These are phyloP conservation scores for Pleurotus salmoneostramineus DNA, from an alignment of 768 basidiomycete species.

Conservation along the genomic window DNA sequence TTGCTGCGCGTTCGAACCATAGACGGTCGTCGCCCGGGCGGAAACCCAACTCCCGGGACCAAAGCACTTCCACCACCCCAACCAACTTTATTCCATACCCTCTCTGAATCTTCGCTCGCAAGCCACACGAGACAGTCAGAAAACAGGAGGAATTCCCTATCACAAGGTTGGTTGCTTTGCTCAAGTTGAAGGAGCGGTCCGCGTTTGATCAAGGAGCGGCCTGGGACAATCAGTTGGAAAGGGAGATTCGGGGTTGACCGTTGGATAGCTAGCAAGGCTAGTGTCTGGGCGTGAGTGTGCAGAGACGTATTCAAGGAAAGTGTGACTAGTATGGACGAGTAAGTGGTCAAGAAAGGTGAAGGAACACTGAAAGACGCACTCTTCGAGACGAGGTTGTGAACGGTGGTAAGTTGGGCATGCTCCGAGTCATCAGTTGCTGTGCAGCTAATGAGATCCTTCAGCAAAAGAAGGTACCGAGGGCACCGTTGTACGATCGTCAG, in stretches of 20 bases:
- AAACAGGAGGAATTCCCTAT: conserved; percentile 76
- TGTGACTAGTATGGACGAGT: conserved; percentile 52
- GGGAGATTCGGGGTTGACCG: conserved; percentile 64
- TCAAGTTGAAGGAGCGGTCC: conserved; percentile 58
- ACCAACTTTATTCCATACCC: conserved; percentile 27
- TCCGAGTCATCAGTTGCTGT: conserved; percentile 68
- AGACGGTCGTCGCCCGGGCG: conserved; percentile 20
- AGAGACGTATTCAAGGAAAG: conserved; percentile 75
- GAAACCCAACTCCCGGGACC: conserved; percentile 13
- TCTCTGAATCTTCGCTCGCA: conserved; percentile 42
- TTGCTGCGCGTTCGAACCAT: conserved; percentile 49
- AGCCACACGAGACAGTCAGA: conserved; percentile 83
- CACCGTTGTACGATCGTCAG: conserved; percentile 86
- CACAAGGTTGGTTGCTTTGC: conserved; percentile 42
- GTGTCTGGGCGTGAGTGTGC: conserved; percentile 71
- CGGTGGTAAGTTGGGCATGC: conserved; percentile 53
- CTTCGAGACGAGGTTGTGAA: conserved; percentile 67
- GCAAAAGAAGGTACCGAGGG: conserved; percentile 79
- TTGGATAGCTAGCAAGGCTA: conserved; percentile 75
- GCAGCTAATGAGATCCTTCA: conserved; percentile 75
- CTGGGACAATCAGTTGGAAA: conserved; percentile 68
- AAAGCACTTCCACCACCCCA: conserved; percentile 13
- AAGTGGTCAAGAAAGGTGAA: not conserved
- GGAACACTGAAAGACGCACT: conserved; percentile 37
- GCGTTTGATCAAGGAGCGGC: conserved; percentile 73